These are phyloP conservation scores for Leucocoprinus leucothites DNA, from an alignment of 768 basidiomycete species.

Conservation along the genomic window DNA sequence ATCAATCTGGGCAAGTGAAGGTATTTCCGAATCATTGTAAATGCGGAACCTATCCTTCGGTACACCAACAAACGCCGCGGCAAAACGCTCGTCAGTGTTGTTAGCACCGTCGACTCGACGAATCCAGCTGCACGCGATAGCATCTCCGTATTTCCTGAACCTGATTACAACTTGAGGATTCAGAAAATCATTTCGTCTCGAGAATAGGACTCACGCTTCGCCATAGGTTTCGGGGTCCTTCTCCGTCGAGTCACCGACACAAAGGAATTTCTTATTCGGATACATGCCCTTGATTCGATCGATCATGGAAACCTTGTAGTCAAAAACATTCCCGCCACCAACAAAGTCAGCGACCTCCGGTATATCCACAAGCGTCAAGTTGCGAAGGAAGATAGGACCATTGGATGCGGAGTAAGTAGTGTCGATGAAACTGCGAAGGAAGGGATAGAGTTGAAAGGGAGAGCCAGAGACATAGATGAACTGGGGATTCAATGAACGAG, in stretches of 20 bases:
- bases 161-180: constrained; percentile 20
- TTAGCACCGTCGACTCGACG: constrained; percentile 40
- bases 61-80: constrained; percentile 32
- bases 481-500: constrained; percentile 32
- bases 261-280: constrained; percentile 39
- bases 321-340: constrained; percentile 19
- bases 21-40: constrained; percentile 32
- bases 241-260: constrained; percentile 43
- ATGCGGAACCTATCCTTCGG: constrained; percentile 23
- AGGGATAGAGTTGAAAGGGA: constrained; percentile 42
- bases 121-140: constrained; percentile 42
- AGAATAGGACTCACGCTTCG: constrained; percentile 29
- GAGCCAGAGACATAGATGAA: constrained; percentile 29
- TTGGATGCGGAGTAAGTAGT: constrained; percentile 25
- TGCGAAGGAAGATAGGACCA: constrained; percentile 37
- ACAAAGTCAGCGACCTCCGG: constrained; percentile 26
- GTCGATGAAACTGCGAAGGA: constrained; percentile 37
- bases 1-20: constrained; percentile 28
- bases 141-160: constrained; percentile 31
- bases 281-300: constrained; percentile 38
- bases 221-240: constrained; percentile 44
- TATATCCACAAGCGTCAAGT: constrained; percentile 33
- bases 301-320: constrained; percentile 23
- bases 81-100: constrained; percentile 34
- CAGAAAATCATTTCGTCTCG: no score